phyloP scores from a whole-genome alignment of 805 yeast genomes.

The Maudiozyma serrabonitensis region DNA sequence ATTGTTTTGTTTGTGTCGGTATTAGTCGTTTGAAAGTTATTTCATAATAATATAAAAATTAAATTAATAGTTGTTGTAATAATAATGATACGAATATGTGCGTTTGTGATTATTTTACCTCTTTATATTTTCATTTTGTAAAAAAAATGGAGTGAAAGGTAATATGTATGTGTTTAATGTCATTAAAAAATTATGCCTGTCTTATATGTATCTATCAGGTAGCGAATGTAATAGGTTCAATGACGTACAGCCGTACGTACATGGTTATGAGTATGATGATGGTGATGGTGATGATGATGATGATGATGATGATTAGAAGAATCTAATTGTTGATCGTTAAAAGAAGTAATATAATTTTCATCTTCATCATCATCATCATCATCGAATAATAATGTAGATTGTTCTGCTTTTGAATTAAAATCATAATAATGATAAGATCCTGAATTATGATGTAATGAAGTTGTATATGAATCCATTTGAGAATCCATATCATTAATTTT shows the following conservation, averaged over 20 bases:
- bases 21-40: no score
- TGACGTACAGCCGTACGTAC: neutral
- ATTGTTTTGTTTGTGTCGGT: no score
- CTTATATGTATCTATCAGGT: no score
- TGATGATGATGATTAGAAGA: neutral
- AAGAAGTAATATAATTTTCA: neutral
- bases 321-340: neutral
- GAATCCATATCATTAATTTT: constrained; percentile 15
- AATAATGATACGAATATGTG: no score
- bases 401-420: neutral
- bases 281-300: neutral
- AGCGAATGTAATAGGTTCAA: neutral
- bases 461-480: neutral
- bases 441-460: neutral
- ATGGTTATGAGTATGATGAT: constrained; percentile 1
- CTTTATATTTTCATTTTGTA: no score
- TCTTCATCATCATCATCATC: neutral
- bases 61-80: neutral
- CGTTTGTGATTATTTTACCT: no score
- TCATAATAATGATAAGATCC: neutral
- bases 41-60: neutral
- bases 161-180: no score
- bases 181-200: no score
- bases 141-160: no score
- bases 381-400: neutral